A percentile compares a stretch with the other conserved stretches of the same genome.
Evolutionary conservation across 2,329 filamentous ascomycete genomes (phyloP).

Genomic region (Cercospora canescens): DNA sequence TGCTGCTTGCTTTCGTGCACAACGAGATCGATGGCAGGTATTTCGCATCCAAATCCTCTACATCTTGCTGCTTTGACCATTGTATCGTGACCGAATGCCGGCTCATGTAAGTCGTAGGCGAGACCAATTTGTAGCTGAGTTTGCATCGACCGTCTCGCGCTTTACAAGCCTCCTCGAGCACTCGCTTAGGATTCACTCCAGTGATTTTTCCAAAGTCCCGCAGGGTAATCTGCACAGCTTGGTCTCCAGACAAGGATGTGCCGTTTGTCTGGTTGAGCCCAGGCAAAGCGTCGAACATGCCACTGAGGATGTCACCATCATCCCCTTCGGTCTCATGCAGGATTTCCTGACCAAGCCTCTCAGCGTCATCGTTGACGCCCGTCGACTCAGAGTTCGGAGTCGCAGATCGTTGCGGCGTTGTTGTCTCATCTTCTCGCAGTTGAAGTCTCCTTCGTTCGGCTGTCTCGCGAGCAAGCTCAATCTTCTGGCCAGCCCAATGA

Average conservation of each 20-base stretch:
- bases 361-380: slow-evolving; percentile 55
- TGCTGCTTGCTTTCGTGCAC: slow-evolving; percentile 45
- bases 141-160: slow-evolving; percentile 72
- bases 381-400: neutral
- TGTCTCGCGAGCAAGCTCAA: slow-evolving; percentile 43
- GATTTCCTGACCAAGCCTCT: slow-evolving; percentile 38
- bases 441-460: slow-evolving; percentile 37
- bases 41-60: slow-evolving; percentile 46
- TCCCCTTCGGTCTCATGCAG: slow-evolving; percentile 49
- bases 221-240: slow-evolving; percentile 56
- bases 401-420: neutral
- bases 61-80: slow-evolving; percentile 72
- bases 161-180: slow-evolving; percentile 85
- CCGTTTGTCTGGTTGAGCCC: slow-evolving; percentile 36
- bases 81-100: slow-evolving; percentile 71
- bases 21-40: slow-evolving; percentile 46
- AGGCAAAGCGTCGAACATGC: slow-evolving; percentile 53
- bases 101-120: slow-evolving; percentile 71
- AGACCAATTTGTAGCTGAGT: slow-evolving; percentile 68
- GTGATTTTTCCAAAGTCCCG: slow-evolving; percentile 83
- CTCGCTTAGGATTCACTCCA: slow-evolving; percentile 72
- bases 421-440: slow-evolving; percentile 21
- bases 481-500: slow-evolving; percentile 47
- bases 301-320: slow-evolving; percentile 58
- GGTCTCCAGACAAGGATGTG: slow-evolving; percentile 30